A percentile compares a stretch with the other conserved stretches of the same genome.
Evolutionary conservation across 768 basidiomycete genomes (phyloP).

Genomic region (Russula brevipes): DNA sequence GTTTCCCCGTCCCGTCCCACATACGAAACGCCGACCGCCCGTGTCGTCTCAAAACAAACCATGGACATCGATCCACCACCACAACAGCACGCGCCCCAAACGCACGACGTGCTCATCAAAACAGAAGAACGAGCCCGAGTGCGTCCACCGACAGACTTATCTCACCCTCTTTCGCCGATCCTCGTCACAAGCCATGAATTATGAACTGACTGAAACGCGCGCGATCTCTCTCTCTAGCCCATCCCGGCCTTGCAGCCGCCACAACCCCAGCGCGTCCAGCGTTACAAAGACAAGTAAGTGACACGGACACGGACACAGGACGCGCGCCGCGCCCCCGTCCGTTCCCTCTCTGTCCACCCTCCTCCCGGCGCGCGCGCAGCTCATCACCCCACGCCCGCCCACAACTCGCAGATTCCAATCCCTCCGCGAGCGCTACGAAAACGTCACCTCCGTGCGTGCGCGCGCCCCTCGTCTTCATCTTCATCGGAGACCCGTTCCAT

Average conservation of each 20-base stretch:
- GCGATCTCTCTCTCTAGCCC: not conserved
- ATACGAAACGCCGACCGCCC: too few relatives aligned
- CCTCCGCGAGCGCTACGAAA: conserved; percentile 24
- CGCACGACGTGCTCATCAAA: conserved; percentile 20
- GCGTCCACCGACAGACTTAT: not conserved
- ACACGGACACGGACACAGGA: too few relatives aligned
- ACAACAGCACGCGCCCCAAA: not conserved
- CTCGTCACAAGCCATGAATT: too few relatives aligned
- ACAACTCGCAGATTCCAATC: conserved; percentile 20
- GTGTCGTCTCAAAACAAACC: too few relatives aligned
- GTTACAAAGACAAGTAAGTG: conserved; percentile 27
- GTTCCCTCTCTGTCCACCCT: not conserved
- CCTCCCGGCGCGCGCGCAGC: too few relatives aligned
- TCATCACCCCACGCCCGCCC: too few relatives aligned
- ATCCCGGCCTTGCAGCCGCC: conserved; percentile 5
- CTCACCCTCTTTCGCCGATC: too few relatives aligned
- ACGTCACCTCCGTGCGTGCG: conserved; percentile 14
- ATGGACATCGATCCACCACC: too few relatives aligned
- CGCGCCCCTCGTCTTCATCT: not conserved
- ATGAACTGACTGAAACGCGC: too few relatives aligned
- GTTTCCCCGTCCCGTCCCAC: too few relatives aligned
- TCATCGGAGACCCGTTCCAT: not conserved
- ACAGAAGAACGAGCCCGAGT: conserved; percentile 23
- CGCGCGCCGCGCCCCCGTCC: too few relatives aligned
- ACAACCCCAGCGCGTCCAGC: conserved; percentile 8